Evolutionary conservation across 73 alveolate species (phyloP).

Genomic region (Urostyla sp.): DNA sequence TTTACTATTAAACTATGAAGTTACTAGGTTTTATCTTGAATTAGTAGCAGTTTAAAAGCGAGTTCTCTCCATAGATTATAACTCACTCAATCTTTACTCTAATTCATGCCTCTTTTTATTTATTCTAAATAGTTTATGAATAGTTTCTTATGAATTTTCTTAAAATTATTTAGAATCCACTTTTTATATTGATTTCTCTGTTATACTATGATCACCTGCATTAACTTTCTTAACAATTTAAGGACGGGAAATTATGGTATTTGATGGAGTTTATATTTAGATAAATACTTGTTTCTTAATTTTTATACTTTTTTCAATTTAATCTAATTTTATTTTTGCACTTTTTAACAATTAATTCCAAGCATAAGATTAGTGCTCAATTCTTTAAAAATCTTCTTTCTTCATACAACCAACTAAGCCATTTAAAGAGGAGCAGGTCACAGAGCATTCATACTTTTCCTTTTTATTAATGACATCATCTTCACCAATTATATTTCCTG

Average conservation of each 20-base stretch:
- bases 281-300: not conserved
- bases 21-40: no score
- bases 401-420: constrained; percentile 40
- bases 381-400: constrained; percentile 24
- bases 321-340: constrained; percentile 14
- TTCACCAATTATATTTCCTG: constrained; percentile 38
- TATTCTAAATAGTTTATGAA: no score
- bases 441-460: not conserved
- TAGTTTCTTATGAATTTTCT: not conserved
- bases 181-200: not conserved
- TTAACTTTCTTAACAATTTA: no score
- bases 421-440: constrained; percentile 3
- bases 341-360: constrained; percentile 12
- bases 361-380: constrained; percentile 27
- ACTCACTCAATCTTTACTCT: no score
- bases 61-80: no score
- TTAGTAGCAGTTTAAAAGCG: no score
- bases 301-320: constrained; percentile 12
- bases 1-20: no score
- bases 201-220: not conserved
- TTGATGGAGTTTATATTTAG: not conserved
- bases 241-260: not conserved
- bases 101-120: not conserved
- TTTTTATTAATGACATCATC: constrained; percentile 17
- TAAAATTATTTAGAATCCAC: not conserved